Conservation (phyloP, 805 yeast genomes). For the Candida ovalis region DNA sequence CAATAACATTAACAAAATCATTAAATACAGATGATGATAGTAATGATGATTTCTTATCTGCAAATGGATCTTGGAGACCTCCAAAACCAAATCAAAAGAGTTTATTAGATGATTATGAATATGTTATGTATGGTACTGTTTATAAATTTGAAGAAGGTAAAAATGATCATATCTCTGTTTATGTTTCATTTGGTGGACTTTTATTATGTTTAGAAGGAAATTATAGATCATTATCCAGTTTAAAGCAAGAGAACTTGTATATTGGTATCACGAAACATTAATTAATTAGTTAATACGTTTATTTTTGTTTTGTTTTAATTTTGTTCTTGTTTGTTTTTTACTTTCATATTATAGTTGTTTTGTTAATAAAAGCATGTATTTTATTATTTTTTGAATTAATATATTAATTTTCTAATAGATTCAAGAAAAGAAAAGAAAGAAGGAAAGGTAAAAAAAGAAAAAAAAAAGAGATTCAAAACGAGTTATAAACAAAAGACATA, state of each 20-base stretch:
- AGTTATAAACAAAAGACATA: neutral
- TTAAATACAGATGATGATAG: constrained; percentile 55
- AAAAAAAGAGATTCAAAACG: neutral
- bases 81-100: constrained; percentile 81
- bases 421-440: neutral
- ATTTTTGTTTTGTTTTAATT: neutral
- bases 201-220: constrained; percentile 93
- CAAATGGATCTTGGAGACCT: constrained; percentile 71
- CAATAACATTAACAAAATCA: constrained; percentile 81
- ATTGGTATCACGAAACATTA: constrained; percentile 68
- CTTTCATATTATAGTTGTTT: neutral
- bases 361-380: neutral
- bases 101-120: constrained; percentile 94
- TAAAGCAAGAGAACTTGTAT: constrained; percentile 93
- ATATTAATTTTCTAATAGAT: neutral
- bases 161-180: constrained; percentile 72
- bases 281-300: neutral
- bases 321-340: neutral
- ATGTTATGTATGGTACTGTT: constrained; percentile 97
- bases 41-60: constrained; percentile 40
- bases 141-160: constrained; percentile 90
- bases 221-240: constrained; percentile 78
- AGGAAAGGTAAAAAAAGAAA: neutral
- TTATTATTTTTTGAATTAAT: neutral
- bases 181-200: constrained; percentile 93